Percentiles rank a stretch among this genome's conserved stretches.
phyloP scores from a whole-genome alignment of 345 rosid species.

The Citrus sp. region DNA sequence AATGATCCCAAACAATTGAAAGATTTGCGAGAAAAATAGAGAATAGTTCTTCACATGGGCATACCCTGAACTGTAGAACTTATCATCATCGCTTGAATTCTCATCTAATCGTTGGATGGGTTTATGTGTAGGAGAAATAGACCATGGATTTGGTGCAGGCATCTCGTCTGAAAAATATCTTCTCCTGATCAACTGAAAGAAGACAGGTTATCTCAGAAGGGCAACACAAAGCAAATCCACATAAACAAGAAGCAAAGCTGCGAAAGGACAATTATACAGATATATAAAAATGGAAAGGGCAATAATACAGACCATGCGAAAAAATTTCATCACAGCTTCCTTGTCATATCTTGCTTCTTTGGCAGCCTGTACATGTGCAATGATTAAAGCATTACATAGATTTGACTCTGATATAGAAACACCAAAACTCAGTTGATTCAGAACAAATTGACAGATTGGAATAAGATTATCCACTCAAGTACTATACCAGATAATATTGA shows the following conservation, averaged over 20 bases:
- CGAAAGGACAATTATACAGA: slow-evolving; percentile 21
- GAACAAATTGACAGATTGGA: neutral
- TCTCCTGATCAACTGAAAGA: slow-evolving; percentile 81
- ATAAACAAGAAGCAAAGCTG: neutral
- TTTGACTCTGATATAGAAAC: neutral
- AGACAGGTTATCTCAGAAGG: neutral
- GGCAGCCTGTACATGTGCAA: slow-evolving; percentile 66
- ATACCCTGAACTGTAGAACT: slow-evolving; percentile 64
- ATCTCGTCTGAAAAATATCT: slow-evolving; percentile 87
- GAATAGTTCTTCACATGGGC: neutral
- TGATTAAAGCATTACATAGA: neutral
- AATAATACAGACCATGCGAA: slow-evolving; percentile 58
- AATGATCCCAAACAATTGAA: neutral
- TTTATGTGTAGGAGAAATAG: slow-evolving; percentile 53
- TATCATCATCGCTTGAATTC: slow-evolving; percentile 64
- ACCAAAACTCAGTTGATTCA: neutral
- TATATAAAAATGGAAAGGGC: neutral
- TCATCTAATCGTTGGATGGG: slow-evolving; percentile 75
- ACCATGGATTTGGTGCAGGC: slow-evolving; percentile 77
- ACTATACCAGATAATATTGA: neutral
- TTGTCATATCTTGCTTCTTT: slow-evolving; percentile 95
- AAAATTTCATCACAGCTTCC: slow-evolving; percentile 83
- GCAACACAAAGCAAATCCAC: neutral
- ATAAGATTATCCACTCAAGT: neutral
- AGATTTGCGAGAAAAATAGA: neutral